Evolutionary conservation across 2,329 filamentous ascomycete species (phyloP).

Genomic region (Ceratocystis cubensis): DNA sequence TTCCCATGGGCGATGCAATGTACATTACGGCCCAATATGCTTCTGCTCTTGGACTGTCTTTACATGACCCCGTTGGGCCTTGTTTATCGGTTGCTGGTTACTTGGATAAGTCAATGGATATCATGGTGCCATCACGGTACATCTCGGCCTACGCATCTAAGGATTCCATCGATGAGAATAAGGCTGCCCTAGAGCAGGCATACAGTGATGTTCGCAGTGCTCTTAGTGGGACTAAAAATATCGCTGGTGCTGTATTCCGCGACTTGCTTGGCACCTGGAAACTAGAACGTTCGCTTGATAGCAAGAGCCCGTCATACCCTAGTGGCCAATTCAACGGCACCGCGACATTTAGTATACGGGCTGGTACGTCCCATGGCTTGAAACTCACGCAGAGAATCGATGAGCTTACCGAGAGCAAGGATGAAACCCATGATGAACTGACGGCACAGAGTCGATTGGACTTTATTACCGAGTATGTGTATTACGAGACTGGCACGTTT

Average conservation of each 20-base stretch:
- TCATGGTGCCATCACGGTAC: slow-evolving; percentile 46
- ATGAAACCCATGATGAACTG: slow-evolving; percentile 24
- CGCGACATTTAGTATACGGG: slow-evolving; percentile 46
- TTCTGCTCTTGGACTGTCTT: slow-evolving; percentile 42
- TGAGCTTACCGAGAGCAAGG: not conserved
- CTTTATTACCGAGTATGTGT: slow-evolving; percentile 47
- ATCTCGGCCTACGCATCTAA: slow-evolving; percentile 30
- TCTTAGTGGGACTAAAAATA: slow-evolving; percentile 38
- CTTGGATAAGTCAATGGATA: slow-evolving; percentile 37
- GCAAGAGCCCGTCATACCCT: slow-evolving; percentile 44
- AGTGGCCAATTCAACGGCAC: slow-evolving; percentile 53
- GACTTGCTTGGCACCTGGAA: slow-evolving; percentile 59
- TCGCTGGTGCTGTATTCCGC: slow-evolving; percentile 55
- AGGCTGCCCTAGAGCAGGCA: slow-evolving; percentile 36
- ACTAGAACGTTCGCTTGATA: slow-evolving; percentile 44
- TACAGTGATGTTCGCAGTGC: slow-evolving; percentile 32
- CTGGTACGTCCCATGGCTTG: slow-evolving; percentile 14
- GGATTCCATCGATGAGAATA: slow-evolving; percentile 31
- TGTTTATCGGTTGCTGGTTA: slow-evolving; percentile 31
- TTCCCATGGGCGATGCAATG: slow-evolving; percentile 71
- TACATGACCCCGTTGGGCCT: slow-evolving; percentile 24
- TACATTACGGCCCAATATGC: slow-evolving; percentile 63
- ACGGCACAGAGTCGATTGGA: slow-evolving; percentile 25
- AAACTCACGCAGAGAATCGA: not conserved
- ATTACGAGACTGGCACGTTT: slow-evolving; percentile 56